Percentiles rank a stretch among this genome's conserved stretches.
These are phyloP conservation scores for Corymbia maculata DNA, from an alignment of 345 rosid genomes.

Conservation along the genomic window DNA sequence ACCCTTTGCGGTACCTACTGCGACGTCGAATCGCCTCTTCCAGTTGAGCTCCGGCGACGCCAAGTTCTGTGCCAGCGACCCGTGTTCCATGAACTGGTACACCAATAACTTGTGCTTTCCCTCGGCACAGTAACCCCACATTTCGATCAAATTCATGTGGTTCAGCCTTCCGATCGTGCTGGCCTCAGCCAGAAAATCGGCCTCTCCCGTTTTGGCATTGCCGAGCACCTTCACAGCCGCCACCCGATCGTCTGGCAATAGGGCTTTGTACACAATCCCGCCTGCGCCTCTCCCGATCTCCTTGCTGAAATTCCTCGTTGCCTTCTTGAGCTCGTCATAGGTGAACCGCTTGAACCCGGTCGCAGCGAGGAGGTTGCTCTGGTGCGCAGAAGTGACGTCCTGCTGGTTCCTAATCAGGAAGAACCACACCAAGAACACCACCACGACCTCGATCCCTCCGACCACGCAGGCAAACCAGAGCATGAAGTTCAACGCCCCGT, in stretches of 20 bases:
- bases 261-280: conserved; percentile 9
- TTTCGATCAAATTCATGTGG: conserved; percentile 18
- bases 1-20: conserved; percentile 16
- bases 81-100: conserved; percentile 18
- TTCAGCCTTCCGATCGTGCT: conserved; percentile 15
- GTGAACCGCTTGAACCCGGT: conserved; percentile 6
- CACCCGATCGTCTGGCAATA: neutral
- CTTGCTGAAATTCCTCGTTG: conserved; percentile 8
- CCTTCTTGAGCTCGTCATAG: conserved; percentile 1
- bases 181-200: conserved; percentile 16
- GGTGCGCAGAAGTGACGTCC: neutral
- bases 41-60: conserved; percentile 1
- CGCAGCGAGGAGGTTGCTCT: neutral
- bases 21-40: conserved; percentile 12
- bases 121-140: conserved; percentile 26
- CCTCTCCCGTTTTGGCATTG: conserved; percentile 4
- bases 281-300: conserved; percentile 18
- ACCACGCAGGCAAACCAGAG: conserved; percentile 9
- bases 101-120: conserved; percentile 17
- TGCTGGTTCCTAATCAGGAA: neutral
- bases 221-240: conserved; percentile 14
- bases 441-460: neutral
- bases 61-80: conserved; percentile 13
- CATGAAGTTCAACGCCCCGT: neutral
- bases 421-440: neutral